phyloP scores from a whole-genome alignment of 2,329 filamentous ascomycete species.

The Colletotrichum navitas region DNA sequence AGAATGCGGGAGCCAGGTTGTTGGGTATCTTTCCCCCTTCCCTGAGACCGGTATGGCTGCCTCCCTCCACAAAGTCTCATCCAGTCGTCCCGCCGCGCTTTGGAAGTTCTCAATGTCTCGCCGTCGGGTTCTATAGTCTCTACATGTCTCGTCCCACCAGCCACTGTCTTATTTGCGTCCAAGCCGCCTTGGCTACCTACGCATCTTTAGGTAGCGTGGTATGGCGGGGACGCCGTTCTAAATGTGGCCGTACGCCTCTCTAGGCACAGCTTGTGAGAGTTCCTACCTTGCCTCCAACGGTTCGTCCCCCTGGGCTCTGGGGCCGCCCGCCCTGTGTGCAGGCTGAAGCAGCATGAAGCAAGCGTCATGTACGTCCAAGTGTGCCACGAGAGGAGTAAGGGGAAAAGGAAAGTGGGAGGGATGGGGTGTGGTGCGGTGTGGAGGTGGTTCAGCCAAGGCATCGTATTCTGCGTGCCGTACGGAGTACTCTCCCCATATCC shows the following conservation, averaged over 20 bases:
- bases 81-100: slow-evolving; percentile 7
- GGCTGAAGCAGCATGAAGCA: slow-evolving; percentile 18
- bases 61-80: slow-evolving; percentile 1
- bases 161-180: background rate
- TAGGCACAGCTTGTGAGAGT: background rate
- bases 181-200: background rate
- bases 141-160: slow-evolving; percentile 2
- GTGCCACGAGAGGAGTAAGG: slow-evolving; percentile 21
- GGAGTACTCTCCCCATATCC: slow-evolving; percentile 3
- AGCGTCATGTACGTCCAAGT: slow-evolving; percentile 9
- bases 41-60: background rate
- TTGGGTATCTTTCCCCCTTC: slow-evolving; percentile 1
- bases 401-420: slow-evolving; percentile 25
- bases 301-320: background rate
- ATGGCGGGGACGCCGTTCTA: background rate
- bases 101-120: slow-evolving; percentile 14
- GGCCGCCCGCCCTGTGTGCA: slow-evolving; percentile 1
- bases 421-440: background rate
- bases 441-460: slow-evolving; percentile 23
- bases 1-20: background rate
- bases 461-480: slow-evolving; percentile 20
- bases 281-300: slow-evolving; percentile 21
- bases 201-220: background rate
- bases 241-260: background rate
- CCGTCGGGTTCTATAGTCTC: background rate